Base-by-base conservation (phyloP, 1,139 yeast genomes). In the Nadsonia commutata region DNA sequence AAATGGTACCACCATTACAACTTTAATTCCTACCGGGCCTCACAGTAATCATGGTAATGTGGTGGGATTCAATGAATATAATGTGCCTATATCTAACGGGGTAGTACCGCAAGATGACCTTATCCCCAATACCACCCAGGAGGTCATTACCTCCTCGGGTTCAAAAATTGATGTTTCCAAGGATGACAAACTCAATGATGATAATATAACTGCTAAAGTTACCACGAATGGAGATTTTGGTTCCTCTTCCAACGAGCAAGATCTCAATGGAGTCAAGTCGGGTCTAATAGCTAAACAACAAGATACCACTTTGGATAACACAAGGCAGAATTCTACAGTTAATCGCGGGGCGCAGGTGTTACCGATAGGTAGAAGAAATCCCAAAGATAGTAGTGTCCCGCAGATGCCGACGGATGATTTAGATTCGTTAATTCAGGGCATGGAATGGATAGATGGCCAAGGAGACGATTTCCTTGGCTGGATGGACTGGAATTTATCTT, bases 391-490 rank as follows among this genome's bases (percentile, higher is more conserved):
- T 13, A 11, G 5, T 27, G 33, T 5, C 16, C 16, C 16, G 9
- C 9, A 9, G 5, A 27, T 27, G 33, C 49, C 33, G 9, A 11
- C 33, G 9, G 33, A 27, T 3, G 33, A 60, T 65, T 49, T 61
- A 38, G 65, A 54, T 43, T 56, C 58, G 11, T 79, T 60, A 72
- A 82, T 68, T 62, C 95, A 84, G 55, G 80, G 86, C 19, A 75
- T 78, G 41, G 88, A 85, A 27, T 84, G 95, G 95, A 77, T 78
- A 63, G 84, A 82, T 52, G 71, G 72, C 11, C 80, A 75, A 44
- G 76, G 76, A 47, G 96, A 86, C 57, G 96, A 86, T 57, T 80
- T 88, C 57, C 66, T 88, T 43, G 96, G 96, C n/a, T 88, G 95
- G 95, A 81, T 86, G 66, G 95, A 86, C 57, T 77, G 69, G 54